Evolutionary conservation across 306 rosid genomes (phyloP).

Genomic region (Vachellia collinsii): DNA sequence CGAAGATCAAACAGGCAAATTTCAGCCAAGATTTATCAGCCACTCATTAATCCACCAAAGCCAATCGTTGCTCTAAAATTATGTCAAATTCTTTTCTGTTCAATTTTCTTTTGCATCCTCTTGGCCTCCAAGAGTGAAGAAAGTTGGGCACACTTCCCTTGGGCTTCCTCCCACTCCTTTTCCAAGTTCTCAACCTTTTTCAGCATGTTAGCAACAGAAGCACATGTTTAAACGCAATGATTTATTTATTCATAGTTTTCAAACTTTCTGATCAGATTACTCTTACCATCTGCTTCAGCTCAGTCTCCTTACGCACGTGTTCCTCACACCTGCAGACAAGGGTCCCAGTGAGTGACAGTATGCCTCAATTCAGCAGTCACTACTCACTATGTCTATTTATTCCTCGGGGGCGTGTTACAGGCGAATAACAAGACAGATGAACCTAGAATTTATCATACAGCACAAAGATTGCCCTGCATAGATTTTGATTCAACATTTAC

Average conservation of each 20-base stretch:
- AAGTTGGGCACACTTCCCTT: constrained; percentile 53
- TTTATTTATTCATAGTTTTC: constrained; percentile 21
- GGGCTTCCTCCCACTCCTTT: constrained; percentile 57
- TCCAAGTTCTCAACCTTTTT: constrained; percentile 66
- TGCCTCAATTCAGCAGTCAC: constrained; percentile 1
- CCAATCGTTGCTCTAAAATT: neutral
- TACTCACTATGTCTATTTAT: neutral
- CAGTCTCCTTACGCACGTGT: constrained; percentile 48
- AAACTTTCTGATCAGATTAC: constrained; percentile 24
- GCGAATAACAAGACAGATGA: neutral
- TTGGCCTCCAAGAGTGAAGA: constrained; percentile 52
- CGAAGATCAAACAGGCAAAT: neutral
- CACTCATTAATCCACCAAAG: neutral
- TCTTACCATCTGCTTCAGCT: constrained; percentile 69
- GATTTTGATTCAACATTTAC: constrained; percentile 45
- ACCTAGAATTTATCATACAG: neutral
- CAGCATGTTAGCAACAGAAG: constrained; percentile 43
- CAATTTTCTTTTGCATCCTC: constrained; percentile 41
- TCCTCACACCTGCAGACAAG: constrained; percentile 74
- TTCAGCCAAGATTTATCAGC: constrained; percentile 1
- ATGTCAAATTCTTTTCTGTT: constrained; percentile 15
- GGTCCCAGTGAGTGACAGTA: constrained; percentile 18
- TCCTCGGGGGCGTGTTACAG: neutral
- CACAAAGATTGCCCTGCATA: neutral
- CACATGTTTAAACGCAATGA: constrained; percentile 17